Conservation (phyloP, 2,329 filamentous ascomycete genomes). For the Akanthomyces dipterigenus region DNA sequence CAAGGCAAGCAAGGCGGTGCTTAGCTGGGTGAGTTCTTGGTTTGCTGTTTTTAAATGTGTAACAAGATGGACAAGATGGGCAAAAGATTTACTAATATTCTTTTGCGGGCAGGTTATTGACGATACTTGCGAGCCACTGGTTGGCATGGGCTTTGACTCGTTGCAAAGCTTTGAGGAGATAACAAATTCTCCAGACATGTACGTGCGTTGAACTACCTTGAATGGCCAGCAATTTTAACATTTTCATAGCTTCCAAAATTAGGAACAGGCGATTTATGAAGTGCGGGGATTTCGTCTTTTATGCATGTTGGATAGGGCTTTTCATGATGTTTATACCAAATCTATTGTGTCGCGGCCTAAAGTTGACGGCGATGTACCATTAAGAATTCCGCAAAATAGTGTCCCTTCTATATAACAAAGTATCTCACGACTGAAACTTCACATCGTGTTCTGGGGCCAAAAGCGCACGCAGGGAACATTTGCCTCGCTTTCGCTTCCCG, state of each 20-base stretch:
- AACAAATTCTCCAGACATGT: slow-evolving; percentile 53
- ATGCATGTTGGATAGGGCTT: neutral
- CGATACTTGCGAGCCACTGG: slow-evolving; percentile 64
- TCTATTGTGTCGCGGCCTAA: neutral
- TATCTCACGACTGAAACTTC: neutral
- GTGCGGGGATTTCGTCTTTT: neutral
- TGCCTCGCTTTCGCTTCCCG: too few species aligned
- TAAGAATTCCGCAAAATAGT: neutral
- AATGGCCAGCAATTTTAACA: neutral
- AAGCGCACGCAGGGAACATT: too few species aligned
- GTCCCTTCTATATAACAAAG: neutral
- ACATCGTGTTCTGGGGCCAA: too few species aligned
- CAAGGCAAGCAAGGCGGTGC: slow-evolving; percentile 63
- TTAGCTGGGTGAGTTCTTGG: slow-evolving; percentile 65
- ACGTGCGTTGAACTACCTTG: slow-evolving; percentile 16
- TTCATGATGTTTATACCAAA: slow-evolving; percentile 1
- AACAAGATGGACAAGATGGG: too few species aligned
- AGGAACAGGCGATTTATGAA: neutral
- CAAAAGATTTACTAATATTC: neutral
- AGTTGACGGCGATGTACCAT: neutral
- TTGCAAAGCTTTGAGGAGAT: slow-evolving; percentile 79
- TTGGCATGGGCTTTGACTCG: slow-evolving; percentile 73
- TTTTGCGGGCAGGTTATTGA: slow-evolving; percentile 51
- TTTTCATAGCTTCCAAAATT: slow-evolving; percentile 10
- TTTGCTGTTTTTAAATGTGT: neutral